Conservation (phyloP, 116 monocot genomes). For the Posidonia oceanica region DNA sequence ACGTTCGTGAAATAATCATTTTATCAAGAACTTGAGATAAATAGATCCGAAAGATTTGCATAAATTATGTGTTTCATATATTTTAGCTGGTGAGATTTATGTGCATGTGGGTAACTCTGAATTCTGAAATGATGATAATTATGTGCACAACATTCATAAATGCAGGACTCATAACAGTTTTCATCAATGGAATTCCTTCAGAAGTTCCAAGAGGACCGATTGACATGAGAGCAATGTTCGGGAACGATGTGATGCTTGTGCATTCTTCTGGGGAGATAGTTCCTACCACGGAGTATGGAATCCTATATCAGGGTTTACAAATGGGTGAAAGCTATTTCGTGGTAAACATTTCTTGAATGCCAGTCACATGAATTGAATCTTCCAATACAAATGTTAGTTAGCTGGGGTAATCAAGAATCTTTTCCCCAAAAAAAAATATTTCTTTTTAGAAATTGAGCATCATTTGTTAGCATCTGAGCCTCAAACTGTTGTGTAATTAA, state of each 20-base stretch:
- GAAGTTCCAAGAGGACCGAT: conserved; percentile 72
- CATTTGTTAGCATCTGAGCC: background rate
- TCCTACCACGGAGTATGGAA: conserved; percentile 52
- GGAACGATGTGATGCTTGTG: conserved; percentile 60
- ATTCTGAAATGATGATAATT: background rate
- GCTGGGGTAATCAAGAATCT: too few species aligned
- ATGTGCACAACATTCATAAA: background rate
- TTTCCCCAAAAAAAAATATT: too few species aligned
- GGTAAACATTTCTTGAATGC: conserved; percentile 22
- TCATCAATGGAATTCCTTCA: conserved; percentile 74
- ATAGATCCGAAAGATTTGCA: too few species aligned
- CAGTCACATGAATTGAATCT: background rate
- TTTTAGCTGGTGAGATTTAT: background rate
- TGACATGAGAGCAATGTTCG: conserved; percentile 56
- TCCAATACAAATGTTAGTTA: background rate
- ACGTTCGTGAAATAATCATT: too few species aligned
- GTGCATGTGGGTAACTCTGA: background rate
- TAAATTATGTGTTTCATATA: background rate
- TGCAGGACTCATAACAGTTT: conserved; percentile 61
- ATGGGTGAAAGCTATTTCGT: conserved; percentile 90
- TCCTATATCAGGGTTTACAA: conserved; percentile 57
- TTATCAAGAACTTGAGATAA: too few species aligned
- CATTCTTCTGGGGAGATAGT: conserved; percentile 68
- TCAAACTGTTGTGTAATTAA: too few species aligned
- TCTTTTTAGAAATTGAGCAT: background rate